Percentiles rank a stretch among this genome's conserved stretches.
phyloP scores from a whole-genome alignment of 2,329 filamentous ascomycete genomes.

The Lomentospora prolificans region DNA sequence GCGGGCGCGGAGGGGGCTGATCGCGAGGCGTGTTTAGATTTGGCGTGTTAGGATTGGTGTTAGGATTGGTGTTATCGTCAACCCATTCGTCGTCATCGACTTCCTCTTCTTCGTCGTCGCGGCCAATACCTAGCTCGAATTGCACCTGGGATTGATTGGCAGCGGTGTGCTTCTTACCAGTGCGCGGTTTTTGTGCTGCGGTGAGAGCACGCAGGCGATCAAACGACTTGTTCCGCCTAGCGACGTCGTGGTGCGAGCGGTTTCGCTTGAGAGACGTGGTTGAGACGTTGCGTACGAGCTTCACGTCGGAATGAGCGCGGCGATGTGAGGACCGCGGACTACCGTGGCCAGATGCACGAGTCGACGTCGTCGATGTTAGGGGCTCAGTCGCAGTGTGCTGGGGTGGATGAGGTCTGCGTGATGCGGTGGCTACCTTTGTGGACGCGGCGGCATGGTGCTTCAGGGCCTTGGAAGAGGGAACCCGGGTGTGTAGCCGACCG shows the following conservation, averaged over 20 bases:
- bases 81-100: conserved; percentile 52
- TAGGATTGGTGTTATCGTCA: conserved; percentile 53
- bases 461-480: conserved; percentile 41
- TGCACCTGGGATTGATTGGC: conserved; percentile 46
- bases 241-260: conserved; percentile 47
- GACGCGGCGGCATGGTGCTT: conserved; percentile 24
- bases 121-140: conserved; percentile 50
- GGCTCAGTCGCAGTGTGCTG: conserved; percentile 11
- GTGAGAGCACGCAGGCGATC: conserved; percentile 27
- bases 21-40: conserved; percentile 21
- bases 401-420: conserved; percentile 12
- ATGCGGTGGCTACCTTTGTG: background rate
- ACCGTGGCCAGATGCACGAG: conserved; percentile 22
- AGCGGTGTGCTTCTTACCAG: conserved; percentile 30
- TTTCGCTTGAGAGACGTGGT: conserved; percentile 44
- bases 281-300: conserved; percentile 31
- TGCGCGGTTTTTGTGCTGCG: conserved; percentile 3
- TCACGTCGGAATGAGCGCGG: conserved; percentile 14
- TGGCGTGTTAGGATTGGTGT: conserved; percentile 32
- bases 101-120: conserved; percentile 27
- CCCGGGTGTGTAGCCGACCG: conserved; percentile 40
- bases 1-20: background rate
- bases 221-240: conserved; percentile 39
- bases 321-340: conserved; percentile 20
- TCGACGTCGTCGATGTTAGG: conserved; percentile 26